A percentile compares a stretch with the other conserved stretches of the same genome.
These are phyloP conservation scores for Claviceps citrina DNA, from an alignment of 2,329 filamentous ascomycete species.

Conservation along the genomic window DNA sequence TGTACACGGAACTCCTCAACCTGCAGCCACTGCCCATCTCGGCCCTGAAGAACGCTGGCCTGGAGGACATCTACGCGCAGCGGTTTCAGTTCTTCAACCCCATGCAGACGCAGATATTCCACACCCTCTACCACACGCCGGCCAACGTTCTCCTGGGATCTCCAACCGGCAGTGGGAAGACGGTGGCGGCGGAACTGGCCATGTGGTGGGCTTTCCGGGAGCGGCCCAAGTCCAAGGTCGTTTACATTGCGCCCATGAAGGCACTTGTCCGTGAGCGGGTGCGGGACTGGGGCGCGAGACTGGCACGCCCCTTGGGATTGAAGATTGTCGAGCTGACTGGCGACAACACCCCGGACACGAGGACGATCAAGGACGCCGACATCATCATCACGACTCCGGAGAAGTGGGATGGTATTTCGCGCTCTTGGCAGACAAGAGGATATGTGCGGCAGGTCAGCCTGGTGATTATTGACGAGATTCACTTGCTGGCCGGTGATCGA, in stretches of 20 bases:
- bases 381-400: conserved; percentile 99
- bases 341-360: conserved; percentile 94
- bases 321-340: conserved; percentile 88
- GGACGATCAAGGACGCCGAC: conserved; percentile 88
- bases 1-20: conserved; percentile 88
- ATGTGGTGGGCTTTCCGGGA: conserved; percentile 99
- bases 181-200: conserved; percentile 83
- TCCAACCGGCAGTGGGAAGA: conserved; percentile 94
- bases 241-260: conserved; percentile 99
- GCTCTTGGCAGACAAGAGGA: conserved; percentile 94
- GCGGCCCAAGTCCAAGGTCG: conserved; percentile 86
- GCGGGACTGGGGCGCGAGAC: conserved; percentile 76
- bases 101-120: conserved; percentile 98
- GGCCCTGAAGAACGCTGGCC: conserved; percentile 68
- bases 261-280: conserved; percentile 92
- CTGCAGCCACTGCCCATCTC: conserved; percentile 77
- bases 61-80: conserved; percentile 79
- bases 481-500: conserved; percentile 87
- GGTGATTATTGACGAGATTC: conserved; percentile 97
- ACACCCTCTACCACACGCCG: conserved; percentile 82
- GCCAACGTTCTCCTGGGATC: conserved; percentile 90
- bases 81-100: conserved; percentile 96
- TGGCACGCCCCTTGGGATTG: conserved; percentile 69
- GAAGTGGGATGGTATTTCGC: conserved; percentile 98
- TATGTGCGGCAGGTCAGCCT: conserved; percentile 91